Evolutionary conservation across 2,329 filamentous ascomycete species (phyloP), one percentile per base, ranked within the genome.

Genomic region (Alternaria brassicae): DNA sequence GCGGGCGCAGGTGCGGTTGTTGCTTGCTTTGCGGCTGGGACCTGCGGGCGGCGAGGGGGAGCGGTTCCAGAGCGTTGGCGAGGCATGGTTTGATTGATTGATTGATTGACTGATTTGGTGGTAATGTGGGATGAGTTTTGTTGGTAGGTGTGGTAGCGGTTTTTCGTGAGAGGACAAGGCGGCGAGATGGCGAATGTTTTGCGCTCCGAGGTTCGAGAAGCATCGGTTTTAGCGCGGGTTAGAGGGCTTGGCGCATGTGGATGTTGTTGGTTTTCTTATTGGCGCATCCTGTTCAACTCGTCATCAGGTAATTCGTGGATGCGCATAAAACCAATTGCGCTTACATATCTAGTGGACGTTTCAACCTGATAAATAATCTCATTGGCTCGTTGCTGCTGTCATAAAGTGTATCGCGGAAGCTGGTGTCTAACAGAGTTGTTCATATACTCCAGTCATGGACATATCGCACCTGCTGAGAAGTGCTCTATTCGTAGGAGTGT

Each of bases 1-100:
- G 71, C 68, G 56, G 79, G 78, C 55, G 79, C 68, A 32, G 78
- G 80, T 48, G 81, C 77, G 67, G 89, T 85, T 65, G 91, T 90
- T 74, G 71, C 73, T 61, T 79, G 78, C 62, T 62, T 70, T 19
- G 80, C 74, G 32, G 78, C 78, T 37, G 80, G 74, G 56, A 77
- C 77, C 57, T 77, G 76, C 28, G 81, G 80, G 61, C 81, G 81
- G 73, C 77, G 69, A 47, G 65, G 78, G 54, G 80, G 78, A 56
- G 80, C 80, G 54, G 80, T 67, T 68, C 80, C 73, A 65, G 81
- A 80, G 69, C 81, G 80, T 76, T 82, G 80, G 68, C 82, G 82
- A 77, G 82, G 76, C 82, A 84, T 83, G 9, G 58, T 49, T 69
- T 77, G 69, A 61, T 64, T 23, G 50, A 27, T 49, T 48, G 39